A percentile compares a stretch with the other conserved stretches of the same genome.
phyloP scores from a whole-genome alignment of 352 stramenopile species.

The Pythium pyrilobum region DNA sequence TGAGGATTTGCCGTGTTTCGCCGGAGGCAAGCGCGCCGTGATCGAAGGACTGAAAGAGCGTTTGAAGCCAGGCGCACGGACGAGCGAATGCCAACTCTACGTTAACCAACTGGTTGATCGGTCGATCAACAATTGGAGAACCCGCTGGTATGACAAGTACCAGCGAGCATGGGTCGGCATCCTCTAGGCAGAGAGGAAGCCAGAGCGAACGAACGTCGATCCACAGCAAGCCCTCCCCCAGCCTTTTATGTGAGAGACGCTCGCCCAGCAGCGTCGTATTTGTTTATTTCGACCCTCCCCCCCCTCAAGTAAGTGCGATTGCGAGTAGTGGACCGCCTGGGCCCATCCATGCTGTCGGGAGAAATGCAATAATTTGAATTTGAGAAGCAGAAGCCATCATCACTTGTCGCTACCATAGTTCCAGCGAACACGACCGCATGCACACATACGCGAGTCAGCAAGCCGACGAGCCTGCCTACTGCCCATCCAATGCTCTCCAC shows the following conservation, averaged over 20 bases:
- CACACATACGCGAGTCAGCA: too few relatives aligned
- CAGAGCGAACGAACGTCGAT: neutral
- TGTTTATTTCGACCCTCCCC: too few relatives aligned
- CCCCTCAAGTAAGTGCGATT: too few relatives aligned
- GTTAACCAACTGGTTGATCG: slow-evolving; percentile 86
- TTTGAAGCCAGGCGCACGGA: slow-evolving; percentile 75
- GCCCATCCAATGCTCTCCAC: neutral
- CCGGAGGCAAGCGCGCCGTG: slow-evolving; percentile 72
- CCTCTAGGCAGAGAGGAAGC: slow-evolving; percentile 28
- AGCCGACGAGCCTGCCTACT: too few relatives aligned
- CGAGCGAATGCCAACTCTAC: slow-evolving; percentile 74
- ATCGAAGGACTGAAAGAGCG: slow-evolving; percentile 72
- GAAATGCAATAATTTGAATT: slow-evolving; percentile 2
- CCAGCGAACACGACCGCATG: neutral
- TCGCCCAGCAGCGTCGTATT: too few relatives aligned
- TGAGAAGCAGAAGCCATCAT: neutral
- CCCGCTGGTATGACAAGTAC: slow-evolving; percentile 90
- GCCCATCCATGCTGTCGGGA: too few relatives aligned
- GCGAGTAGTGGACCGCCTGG: too few relatives aligned
- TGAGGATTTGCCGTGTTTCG: slow-evolving; percentile 75
- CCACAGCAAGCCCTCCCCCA: too few relatives aligned
- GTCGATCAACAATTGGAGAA: slow-evolving; percentile 87
- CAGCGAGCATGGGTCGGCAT: slow-evolving; percentile 87
- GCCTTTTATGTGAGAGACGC: too few relatives aligned
- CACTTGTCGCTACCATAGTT: too few relatives aligned